Percentiles rank a stretch among this genome's conserved stretches.
phyloP scores from a whole-genome alignment of 2,329 filamentous ascomycete species.

The Cladosporium oxysporum region DNA sequence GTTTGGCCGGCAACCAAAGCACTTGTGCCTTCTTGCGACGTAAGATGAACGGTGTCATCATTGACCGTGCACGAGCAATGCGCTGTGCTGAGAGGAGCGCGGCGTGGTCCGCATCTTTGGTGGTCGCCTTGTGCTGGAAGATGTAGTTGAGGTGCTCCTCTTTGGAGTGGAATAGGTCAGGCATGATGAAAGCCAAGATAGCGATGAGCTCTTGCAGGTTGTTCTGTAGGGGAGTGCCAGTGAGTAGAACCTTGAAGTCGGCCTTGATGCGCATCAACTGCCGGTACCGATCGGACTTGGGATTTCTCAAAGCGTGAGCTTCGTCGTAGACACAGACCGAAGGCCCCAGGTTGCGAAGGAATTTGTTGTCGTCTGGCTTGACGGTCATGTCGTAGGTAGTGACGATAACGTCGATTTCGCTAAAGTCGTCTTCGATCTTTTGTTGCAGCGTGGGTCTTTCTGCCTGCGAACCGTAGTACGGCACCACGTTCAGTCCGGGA shows the following conservation, averaged over 20 bases:
- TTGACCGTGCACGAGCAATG: slow-evolving; percentile 82
- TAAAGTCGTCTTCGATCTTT: slow-evolving; percentile 63
- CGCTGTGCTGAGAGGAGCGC: slow-evolving; percentile 84
- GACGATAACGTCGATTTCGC: slow-evolving; percentile 68
- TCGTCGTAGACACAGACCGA: slow-evolving; percentile 81
- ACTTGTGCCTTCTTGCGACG: slow-evolving; percentile 91
- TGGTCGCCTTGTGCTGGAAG: slow-evolving; percentile 89
- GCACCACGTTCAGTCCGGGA: slow-evolving; percentile 69
- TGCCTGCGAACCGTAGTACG: slow-evolving; percentile 70
- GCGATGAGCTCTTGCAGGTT: slow-evolving; percentile 91
- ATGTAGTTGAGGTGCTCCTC: slow-evolving; percentile 80
- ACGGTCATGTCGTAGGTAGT: slow-evolving; percentile 70
- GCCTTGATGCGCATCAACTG: slow-evolving; percentile 76
- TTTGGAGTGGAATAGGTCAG: slow-evolving; percentile 73
- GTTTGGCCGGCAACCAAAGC: slow-evolving; percentile 77
- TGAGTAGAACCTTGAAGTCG: slow-evolving; percentile 82
- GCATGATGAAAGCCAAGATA: slow-evolving; percentile 91
- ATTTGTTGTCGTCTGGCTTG: slow-evolving; percentile 62
- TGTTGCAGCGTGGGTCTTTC: slow-evolving; percentile 69
- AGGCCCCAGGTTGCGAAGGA: slow-evolving; percentile 59
- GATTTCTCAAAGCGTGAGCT: slow-evolving; percentile 90
- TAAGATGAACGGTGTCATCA: slow-evolving; percentile 92
- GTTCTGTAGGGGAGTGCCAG: slow-evolving; percentile 90
- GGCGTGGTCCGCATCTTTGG: slow-evolving; percentile 73
- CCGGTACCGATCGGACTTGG: slow-evolving; percentile 76